Conservation (phyloP, 176 grass and related monocot species). For the Oryza longistaminata region DNA sequence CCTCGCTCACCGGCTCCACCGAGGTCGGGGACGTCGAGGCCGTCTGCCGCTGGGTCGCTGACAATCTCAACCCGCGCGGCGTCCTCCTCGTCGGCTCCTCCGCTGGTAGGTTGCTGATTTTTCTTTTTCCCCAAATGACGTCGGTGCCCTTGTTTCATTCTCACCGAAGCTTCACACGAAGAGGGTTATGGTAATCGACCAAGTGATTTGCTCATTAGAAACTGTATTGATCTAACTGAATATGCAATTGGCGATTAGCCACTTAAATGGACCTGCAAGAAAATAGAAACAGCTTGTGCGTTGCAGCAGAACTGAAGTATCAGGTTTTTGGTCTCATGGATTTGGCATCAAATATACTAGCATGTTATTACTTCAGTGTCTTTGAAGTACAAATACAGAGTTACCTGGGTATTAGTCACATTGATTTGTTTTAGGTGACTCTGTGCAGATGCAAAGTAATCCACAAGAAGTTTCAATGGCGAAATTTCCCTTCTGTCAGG, state of each 20-base stretch:
- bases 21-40: slow-evolving; percentile 79
- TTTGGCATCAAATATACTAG: background rate
- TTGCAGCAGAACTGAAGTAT: background rate
- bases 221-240: background rate
- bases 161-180: background rate
- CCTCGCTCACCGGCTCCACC: slow-evolving; percentile 71
- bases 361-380: background rate
- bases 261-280: background rate
- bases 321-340: slow-evolving; percentile 5
- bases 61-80: slow-evolving; percentile 54
- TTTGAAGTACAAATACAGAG: background rate
- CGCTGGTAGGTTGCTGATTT: slow-evolving; percentile 44
- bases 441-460: background rate
- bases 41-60: slow-evolving; percentile 81
- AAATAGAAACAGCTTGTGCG: background rate
- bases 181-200: background rate
- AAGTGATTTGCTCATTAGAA: background rate
- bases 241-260: background rate
- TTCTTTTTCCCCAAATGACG: background rate
- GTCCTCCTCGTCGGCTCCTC: slow-evolving; percentile 84
- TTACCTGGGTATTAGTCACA: background rate
- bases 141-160: background rate
- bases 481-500: background rate
- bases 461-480: background rate
- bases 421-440: background rate